A percentile compares a stretch with the other conserved stretches of the same genome.
Evolutionary conservation across 2,329 filamentous ascomycete species (phyloP).

Genomic region (Venturia carpophila): DNA sequence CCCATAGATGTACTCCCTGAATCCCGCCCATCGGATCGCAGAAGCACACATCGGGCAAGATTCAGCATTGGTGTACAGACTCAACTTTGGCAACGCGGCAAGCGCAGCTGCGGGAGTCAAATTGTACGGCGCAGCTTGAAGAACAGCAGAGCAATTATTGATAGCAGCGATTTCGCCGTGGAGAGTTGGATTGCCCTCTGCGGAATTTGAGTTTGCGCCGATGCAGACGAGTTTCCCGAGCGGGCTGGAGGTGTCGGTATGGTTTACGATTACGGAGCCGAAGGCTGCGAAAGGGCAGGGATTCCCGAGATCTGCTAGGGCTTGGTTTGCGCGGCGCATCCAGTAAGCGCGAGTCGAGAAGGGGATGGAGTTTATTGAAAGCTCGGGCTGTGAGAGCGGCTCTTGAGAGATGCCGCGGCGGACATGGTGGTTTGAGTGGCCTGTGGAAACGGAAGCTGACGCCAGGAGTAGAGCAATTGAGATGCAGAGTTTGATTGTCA

Average conservation of each 20-base stretch:
- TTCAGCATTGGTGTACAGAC: slow-evolving; percentile 51
- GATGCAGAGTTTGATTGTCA: background rate
- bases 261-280: slow-evolving; percentile 49
- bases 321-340: slow-evolving; percentile 46
- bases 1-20: slow-evolving; percentile 49
- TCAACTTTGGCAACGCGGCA: slow-evolving; percentile 41
- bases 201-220: slow-evolving; percentile 40
- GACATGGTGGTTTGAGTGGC: slow-evolving; percentile 1
- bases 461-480: background rate
- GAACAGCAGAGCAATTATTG: slow-evolving; percentile 44
- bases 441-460: background rate
- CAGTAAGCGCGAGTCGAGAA: slow-evolving; percentile 40
- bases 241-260: slow-evolving; percentile 34
- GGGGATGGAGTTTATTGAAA: slow-evolving; percentile 29
- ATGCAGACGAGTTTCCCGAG: slow-evolving; percentile 44
- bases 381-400: background rate
- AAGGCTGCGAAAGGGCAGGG: slow-evolving; percentile 50
- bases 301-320: slow-evolving; percentile 35
- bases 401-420: background rate
- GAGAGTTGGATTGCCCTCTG: slow-evolving; percentile 45
- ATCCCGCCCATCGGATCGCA: slow-evolving; percentile 49
- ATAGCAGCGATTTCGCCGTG: slow-evolving; percentile 52
- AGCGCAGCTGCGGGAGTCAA: slow-evolving; percentile 36
- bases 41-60: slow-evolving; percentile 52
- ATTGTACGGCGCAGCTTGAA: slow-evolving; percentile 40